These are phyloP conservation scores for Tricladium varicosporioides DNA, from an alignment of 2,329 filamentous ascomycete species.

Conservation along the genomic window DNA sequence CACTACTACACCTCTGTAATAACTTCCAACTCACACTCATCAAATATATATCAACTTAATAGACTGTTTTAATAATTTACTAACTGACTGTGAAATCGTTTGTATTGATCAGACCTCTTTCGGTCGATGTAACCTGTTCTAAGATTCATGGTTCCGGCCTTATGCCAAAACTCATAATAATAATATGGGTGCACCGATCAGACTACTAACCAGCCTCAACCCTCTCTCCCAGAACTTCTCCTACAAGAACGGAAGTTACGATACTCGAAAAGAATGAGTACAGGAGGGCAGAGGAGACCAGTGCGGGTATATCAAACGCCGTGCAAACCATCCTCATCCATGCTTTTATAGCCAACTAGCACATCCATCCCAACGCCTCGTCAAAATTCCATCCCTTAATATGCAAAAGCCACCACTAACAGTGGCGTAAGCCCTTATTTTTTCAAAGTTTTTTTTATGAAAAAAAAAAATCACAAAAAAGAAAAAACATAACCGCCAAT, in stretches of 20 bases:
- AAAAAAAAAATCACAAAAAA: constrained; percentile 1
- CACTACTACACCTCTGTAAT: too few species aligned
- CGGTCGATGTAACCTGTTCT: constrained; percentile 6
- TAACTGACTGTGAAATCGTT: not conserved
- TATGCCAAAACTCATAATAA: not conserved
- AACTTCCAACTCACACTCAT: too few species aligned
- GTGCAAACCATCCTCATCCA: constrained; percentile 10
- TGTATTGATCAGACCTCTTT: constrained; percentile 5
- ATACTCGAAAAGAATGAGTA: not conserved
- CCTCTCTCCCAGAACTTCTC: constrained; percentile 1
- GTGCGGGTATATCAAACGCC: constrained; percentile 20
- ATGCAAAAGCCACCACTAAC: not conserved
- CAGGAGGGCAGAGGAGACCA: constrained; percentile 2
- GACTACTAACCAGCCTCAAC: constrained; percentile 1
- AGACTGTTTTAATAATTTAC: not conserved
- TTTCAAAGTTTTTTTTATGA: constrained; percentile 4
- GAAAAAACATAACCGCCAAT: not conserved
- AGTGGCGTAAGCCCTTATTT: not conserved
- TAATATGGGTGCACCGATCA: constrained; percentile 7
- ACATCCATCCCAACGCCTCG: constrained; percentile 6
- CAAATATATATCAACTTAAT: too few species aligned
- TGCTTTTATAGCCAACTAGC: constrained; percentile 12
- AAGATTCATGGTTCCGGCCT: not conserved
- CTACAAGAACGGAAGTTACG: not conserved
- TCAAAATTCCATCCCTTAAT: constrained; percentile 3